Conservation (phyloP, 202 grass and related monocot species). For the Carex arenaria region DNA sequence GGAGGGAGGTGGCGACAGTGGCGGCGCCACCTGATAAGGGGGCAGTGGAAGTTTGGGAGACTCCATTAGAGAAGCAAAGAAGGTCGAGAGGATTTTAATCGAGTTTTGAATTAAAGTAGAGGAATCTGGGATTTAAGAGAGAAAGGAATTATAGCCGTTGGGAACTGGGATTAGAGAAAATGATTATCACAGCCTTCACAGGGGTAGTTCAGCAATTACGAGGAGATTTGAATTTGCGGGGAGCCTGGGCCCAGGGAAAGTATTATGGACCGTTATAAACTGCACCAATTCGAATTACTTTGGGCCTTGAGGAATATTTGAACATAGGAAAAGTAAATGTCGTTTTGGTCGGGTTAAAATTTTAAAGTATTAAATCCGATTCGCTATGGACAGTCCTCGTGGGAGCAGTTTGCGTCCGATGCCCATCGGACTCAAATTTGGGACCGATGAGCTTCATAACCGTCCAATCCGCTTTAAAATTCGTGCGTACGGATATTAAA, state of each 20-base stretch:
- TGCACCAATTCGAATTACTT: background rate
- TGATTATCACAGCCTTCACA: background rate
- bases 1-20: background rate
- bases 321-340: too few species aligned
- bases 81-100: background rate
- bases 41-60: background rate
- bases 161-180: background rate
- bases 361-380: too few species aligned
- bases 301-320: background rate
- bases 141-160: conserved; percentile 51
- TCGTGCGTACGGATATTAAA: too few species aligned
- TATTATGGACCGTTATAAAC: background rate
- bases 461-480: too few species aligned
- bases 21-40: background rate
- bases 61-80: background rate
- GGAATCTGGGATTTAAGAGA: background rate
- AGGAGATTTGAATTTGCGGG: background rate
- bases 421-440: too few species aligned
- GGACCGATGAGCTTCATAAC: too few species aligned
- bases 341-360: too few species aligned
- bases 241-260: background rate
- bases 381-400: too few species aligned
- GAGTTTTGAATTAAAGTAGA: background rate
- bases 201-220: background rate
- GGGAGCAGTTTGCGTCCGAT: too few species aligned